Evolutionary conservation across 208 protist species (phyloP), one percentile per base, ranked within the genome.

Genomic region (Trypanosoma vivax): DNA sequence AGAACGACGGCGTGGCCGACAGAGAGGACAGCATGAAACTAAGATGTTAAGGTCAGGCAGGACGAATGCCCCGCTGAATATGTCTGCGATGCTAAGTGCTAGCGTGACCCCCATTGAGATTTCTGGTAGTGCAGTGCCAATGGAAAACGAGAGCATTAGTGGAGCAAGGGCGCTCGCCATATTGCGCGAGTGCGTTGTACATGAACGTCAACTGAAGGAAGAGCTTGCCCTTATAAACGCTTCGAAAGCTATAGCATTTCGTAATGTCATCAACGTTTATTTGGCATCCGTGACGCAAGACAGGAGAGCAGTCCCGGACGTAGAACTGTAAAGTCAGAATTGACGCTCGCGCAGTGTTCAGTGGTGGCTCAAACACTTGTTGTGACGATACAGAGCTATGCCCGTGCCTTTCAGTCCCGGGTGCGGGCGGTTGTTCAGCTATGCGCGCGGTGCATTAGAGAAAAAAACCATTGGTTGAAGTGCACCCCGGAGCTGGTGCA

Each of bases 291-390:
- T 70, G 7, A 52, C 52, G 21, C 31, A 58, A 33, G 48, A 21
- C 33, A 31, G 38, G 53, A 78, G 50, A 60, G 50, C 53, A 48
- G 65, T 52, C 34, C 39, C 7, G 49, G 51, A n/a, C 38, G 50
- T 33, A 45, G 62, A 5, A 66, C 55, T 40, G 37, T 65, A 23
- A 60, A 67, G 23, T 69, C 76, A 25, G 66, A 65, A 21, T 24
- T 87, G 38, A 56, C 78, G 0, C 40, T 90, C 21, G 85, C 85
- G 13, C 75, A 76, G 24, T 92, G 81, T 68, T 71, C 79, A 16
- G 74, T 90, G 24, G 65, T 92, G 14, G 76, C 73, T 0, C 77
- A 88, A 41, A 77, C 81, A 6, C 69, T 92, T 6, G 65, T 78
- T 7, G 40, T 74, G 3, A 82, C 79, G 0, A 74, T 90, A 52